Conservation (phyloP, 2,329 filamentous ascomycete genomes). For the Botrytis sinoallii region DNA sequence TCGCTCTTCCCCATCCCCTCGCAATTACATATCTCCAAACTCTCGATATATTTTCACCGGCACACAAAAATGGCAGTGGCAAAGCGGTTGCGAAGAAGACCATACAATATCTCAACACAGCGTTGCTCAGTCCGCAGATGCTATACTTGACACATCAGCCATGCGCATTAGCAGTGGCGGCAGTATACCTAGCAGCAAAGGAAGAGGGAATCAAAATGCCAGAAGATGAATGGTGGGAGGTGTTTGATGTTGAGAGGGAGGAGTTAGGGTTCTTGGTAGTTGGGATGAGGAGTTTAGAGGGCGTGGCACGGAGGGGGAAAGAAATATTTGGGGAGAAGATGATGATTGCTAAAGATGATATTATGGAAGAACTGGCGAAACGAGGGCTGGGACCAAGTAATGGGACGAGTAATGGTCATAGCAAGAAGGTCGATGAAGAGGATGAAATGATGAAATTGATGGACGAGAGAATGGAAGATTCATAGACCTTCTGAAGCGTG, state of each 20-base stretch:
- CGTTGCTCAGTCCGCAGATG: conserved; percentile 81
- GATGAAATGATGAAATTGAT: conserved; percentile 26
- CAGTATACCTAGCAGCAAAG: conserved; percentile 83
- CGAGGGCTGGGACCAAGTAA: background rate
- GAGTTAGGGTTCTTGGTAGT: conserved; percentile 92
- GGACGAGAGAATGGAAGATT: conserved; percentile 30
- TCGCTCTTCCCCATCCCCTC: conserved; percentile 80
- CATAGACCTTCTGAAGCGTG: background rate
- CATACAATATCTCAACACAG: conserved; percentile 79
- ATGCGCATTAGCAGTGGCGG: conserved; percentile 76
- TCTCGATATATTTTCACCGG: conserved; percentile 59
- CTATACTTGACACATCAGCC: conserved; percentile 93
- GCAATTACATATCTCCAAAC: conserved; percentile 92
- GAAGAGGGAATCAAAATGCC: conserved; percentile 77
- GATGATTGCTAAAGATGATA: conserved; percentile 29
- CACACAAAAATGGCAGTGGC: conserved; percentile 38
- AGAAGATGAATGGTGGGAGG: conserved; percentile 91
- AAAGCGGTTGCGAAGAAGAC: conserved; percentile 60
- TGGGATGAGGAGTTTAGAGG: conserved; percentile 74
- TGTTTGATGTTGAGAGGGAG: conserved; percentile 93
- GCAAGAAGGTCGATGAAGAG: background rate
- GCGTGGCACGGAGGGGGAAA: conserved; percentile 41
- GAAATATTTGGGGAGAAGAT: conserved; percentile 30
- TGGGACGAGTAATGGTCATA: background rate
- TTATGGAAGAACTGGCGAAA: conserved; percentile 24